Conservation (phyloP, 176 grass and related monocot genomes). For the Oryza nivara region DNA sequence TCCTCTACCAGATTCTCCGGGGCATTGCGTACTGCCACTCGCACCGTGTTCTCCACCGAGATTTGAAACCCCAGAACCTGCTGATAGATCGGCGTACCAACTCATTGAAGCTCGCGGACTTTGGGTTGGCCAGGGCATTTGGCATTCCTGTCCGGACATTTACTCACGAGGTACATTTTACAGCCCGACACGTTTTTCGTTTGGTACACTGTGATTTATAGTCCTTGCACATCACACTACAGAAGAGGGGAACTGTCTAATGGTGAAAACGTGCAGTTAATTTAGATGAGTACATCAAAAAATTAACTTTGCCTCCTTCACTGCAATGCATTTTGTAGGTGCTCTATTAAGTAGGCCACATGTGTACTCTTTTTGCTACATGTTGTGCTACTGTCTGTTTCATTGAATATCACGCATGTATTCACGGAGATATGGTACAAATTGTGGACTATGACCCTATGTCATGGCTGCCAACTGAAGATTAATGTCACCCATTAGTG, state of each 20-base stretch:
- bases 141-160: constrained; percentile 85
- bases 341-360: background rate
- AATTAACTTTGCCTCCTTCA: background rate
- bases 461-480: background rate
- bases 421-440: background rate
- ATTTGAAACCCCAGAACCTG: constrained; percentile 96
- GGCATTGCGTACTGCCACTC: constrained; percentile 97
- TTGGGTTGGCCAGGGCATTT: constrained; percentile 91
- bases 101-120: constrained; percentile 89
- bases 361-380: background rate
- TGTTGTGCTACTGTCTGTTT: background rate
- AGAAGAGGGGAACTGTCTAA: background rate
- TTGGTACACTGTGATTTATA: background rate
- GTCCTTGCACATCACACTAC: background rate
- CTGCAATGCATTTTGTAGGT: background rate
- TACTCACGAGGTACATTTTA: constrained; percentile 71
- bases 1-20: constrained; percentile 83
- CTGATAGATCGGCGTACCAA: constrained; percentile 81
- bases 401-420: background rate
- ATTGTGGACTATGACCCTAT: background rate
- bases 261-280: background rate
- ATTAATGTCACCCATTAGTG: background rate
- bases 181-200: background rate
- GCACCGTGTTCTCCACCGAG: constrained; percentile 84
- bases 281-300: background rate